A percentile compares a stretch with the other conserved stretches of the same genome.
Conservation (phyloP, 2,329 filamentous ascomycete species). For the Colletotrichum sublineola region DNA sequence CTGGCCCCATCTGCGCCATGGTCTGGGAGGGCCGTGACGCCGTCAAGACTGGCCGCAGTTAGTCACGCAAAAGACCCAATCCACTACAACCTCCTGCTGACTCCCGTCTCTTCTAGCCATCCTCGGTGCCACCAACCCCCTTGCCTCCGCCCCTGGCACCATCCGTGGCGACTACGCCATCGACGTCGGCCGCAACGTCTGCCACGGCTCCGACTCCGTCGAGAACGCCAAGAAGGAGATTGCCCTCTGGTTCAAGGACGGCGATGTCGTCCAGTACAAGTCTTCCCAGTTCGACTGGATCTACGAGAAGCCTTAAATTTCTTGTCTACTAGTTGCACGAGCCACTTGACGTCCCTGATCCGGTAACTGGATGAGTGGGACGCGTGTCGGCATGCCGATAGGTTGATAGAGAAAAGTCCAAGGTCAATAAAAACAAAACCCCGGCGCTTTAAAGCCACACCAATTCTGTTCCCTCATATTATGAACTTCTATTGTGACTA, state of each 20-base stretch:
- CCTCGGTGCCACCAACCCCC: constrained; percentile 99
- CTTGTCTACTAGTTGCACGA: constrained; percentile 26
- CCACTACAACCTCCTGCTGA: constrained; percentile 36
- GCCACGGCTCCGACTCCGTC: constrained; percentile 98
- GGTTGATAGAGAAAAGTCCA: constrained; percentile 39
- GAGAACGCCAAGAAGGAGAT: constrained; percentile 99
- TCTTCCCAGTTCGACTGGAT: constrained; percentile 89
- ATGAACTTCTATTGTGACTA: constrained; percentile 31
- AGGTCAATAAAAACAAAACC: constrained; percentile 39
- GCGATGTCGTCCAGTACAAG: constrained; percentile 89
- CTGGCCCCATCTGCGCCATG: constrained; percentile 98
- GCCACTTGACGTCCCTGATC: constrained; percentile 6
- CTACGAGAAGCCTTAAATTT: constrained; percentile 85
- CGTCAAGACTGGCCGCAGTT: constrained; percentile 97
- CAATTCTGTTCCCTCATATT: not conserved
- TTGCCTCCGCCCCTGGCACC: constrained; percentile 93
- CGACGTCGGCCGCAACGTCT: constrained; percentile 92
- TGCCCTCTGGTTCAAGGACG: constrained; percentile 95
- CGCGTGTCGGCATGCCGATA: constrained; percentile 26
- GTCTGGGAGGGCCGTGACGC: constrained; percentile 99
- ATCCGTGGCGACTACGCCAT: constrained; percentile 96
- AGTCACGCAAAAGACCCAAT: constrained; percentile 50
- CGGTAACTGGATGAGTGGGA: not conserved
- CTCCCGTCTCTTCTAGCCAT: constrained; percentile 67
- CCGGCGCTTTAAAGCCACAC: constrained; percentile 31